These are phyloP conservation scores for Cercophora sp. DNA, from an alignment of 495 filamentous ascomycete genomes.

Conservation along the genomic window DNA sequence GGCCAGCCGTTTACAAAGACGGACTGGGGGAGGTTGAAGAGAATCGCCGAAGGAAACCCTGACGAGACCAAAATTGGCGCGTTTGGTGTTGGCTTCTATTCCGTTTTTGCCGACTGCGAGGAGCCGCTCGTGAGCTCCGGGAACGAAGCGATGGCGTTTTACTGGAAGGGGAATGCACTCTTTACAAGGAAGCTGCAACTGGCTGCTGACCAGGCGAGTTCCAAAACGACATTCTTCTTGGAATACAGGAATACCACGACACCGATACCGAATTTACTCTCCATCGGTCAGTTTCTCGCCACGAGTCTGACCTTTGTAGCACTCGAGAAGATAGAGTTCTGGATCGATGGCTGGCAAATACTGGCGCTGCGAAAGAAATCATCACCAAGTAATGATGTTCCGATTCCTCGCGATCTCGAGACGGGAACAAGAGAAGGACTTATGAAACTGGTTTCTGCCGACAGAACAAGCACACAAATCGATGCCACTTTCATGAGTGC, in stretches of 20 bases:
- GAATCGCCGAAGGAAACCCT: slow-evolving; percentile 96
- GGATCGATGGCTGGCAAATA: slow-evolving; percentile 82
- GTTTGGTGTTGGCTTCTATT: slow-evolving; percentile 98
- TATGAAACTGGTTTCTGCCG: slow-evolving; percentile 74
- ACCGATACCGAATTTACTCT: slow-evolving; percentile 76
- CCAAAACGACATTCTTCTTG: slow-evolving; percentile 83
- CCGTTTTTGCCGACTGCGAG: slow-evolving; percentile 96
- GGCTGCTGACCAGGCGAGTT: slow-evolving; percentile 54
- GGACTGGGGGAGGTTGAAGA: slow-evolving; percentile 91
- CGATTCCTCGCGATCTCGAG: slow-evolving; percentile 76
- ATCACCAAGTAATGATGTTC: slow-evolving; percentile 65
- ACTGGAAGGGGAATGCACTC: slow-evolving; percentile 94
- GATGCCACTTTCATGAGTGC: slow-evolving; percentile 89
- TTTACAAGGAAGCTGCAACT: slow-evolving; percentile 80
- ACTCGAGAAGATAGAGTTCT: slow-evolving; percentile 80
- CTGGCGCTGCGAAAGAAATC: slow-evolving; percentile 75
- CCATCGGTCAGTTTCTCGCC: slow-evolving; percentile 83
- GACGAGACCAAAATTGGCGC: slow-evolving; percentile 99
- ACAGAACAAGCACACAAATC: slow-evolving; percentile 79
- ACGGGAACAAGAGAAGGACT: slow-evolving; percentile 75
- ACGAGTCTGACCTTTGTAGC: slow-evolving; percentile 96
- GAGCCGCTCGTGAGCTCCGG: slow-evolving; percentile 94
- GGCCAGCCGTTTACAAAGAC: slow-evolving; percentile 77
- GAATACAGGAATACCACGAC: slow-evolving; percentile 87
- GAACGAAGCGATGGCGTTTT: slow-evolving; percentile 91